These are phyloP conservation scores for Phlegmacium glaucopus DNA, from an alignment of 768 basidiomycete genomes.

Conservation along the genomic window DNA sequence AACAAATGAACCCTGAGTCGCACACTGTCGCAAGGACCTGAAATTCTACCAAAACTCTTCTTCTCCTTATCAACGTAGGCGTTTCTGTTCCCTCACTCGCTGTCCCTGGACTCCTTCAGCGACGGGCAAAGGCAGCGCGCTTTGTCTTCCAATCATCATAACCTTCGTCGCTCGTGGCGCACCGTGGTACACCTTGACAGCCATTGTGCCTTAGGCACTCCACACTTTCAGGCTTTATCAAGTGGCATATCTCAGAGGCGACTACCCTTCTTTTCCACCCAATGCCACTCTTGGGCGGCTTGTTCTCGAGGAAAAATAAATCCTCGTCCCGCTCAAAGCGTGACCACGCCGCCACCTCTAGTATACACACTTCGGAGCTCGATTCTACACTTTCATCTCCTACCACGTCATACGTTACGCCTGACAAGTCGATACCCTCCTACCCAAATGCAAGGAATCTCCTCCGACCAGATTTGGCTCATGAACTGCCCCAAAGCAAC, in stretches of 20 bases:
- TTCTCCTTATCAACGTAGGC: conserved; percentile 12
- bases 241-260: background rate
- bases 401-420: conserved; percentile 28
- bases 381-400: conserved; percentile 30
- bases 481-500: conserved; percentile 13
- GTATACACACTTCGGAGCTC: conserved; percentile 14
- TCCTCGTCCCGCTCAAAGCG: conserved; percentile 17
- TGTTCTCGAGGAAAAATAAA: conserved; percentile 38
- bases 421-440: conserved; percentile 31
- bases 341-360: conserved; percentile 14
- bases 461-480: conserved; percentile 21
- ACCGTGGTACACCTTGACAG: background rate
- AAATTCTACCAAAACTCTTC: background rate
- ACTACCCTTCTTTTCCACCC: conserved; percentile 2
- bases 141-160: background rate
- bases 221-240: conserved; percentile 2
- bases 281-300: conserved; percentile 37
- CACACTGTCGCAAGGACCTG: conserved; percentile 6
- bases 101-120: no score
- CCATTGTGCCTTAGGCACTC: background rate
- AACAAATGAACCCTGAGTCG: no score
- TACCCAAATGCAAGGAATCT: conserved; percentile 28
- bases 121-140: background rate
- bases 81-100: conserved; percentile 4
- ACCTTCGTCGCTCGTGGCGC: background rate